Evolutionary conservation across 768 basidiomycete genomes (phyloP).

Genomic region (Hebeloma cylindrosporum): DNA sequence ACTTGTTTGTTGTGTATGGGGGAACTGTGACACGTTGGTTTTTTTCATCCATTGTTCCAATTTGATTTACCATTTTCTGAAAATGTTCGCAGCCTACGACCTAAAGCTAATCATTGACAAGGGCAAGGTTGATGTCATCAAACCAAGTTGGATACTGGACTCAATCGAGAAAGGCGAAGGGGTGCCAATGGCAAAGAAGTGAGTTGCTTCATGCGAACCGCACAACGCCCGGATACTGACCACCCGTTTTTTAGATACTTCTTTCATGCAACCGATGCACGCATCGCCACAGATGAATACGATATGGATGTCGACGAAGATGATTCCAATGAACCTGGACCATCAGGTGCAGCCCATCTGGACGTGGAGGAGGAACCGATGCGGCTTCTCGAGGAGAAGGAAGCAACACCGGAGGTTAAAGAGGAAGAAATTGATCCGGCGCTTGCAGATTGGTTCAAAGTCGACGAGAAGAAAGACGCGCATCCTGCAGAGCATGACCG

Average conservation of each 20-base stretch:
- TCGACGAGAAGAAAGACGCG: conserved; percentile 36
- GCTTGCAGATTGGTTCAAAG: conserved; percentile 62
- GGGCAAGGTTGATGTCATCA: conserved; percentile 68
- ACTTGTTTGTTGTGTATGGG: conserved; percentile 64
- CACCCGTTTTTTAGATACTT: conserved; percentile 55
- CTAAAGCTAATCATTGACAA: conserved; percentile 71
- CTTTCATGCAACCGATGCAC: conserved; percentile 64
- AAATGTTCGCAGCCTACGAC: conserved; percentile 55
- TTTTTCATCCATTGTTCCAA: neutral
- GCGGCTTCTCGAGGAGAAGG: conserved; percentile 16
- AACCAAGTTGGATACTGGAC: conserved; percentile 80
- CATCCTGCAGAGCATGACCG: conserved; percentile 27
- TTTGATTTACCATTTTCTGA: neutral
- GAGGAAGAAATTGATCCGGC: conserved; percentile 41
- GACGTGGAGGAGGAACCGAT: conserved; percentile 14
- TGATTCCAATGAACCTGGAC: conserved; percentile 20
- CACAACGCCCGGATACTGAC: conserved; percentile 1
- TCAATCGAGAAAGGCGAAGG: conserved; percentile 60
- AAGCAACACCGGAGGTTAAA: conserved; percentile 16
- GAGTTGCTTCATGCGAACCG: conserved; percentile 4
- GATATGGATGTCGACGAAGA: conserved; percentile 40
- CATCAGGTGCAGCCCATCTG: neutral
- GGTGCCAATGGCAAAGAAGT: conserved; percentile 72
- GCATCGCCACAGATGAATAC: conserved; percentile 54
- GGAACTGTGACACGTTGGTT: conserved; percentile 67